phyloP scores from a whole-genome alignment of 2,329 filamentous ascomycete species.

The Hirsutella minnesotensis region DNA sequence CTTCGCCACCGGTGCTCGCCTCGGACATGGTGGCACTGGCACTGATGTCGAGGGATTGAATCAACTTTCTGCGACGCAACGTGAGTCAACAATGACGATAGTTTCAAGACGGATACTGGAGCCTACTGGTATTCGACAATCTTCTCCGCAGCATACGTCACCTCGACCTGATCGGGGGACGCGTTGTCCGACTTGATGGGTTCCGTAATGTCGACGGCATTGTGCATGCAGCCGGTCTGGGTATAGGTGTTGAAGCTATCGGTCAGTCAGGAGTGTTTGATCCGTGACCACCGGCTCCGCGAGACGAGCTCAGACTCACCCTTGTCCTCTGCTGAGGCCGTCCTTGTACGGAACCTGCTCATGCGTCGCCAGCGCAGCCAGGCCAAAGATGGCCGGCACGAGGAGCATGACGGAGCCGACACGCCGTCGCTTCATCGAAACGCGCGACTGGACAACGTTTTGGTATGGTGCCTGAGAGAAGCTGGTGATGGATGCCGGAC shows the following conservation, averaged over 20 bases:
- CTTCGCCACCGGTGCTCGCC: neutral
- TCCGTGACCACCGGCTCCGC: neutral
- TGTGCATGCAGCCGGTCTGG: neutral
- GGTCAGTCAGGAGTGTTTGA: neutral
- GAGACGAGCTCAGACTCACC: neutral
- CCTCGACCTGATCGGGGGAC: neutral
- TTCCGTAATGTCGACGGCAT: neutral
- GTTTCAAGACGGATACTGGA: too few species aligned
- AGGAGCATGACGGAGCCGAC: neutral
- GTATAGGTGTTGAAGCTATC: constrained; percentile 1
- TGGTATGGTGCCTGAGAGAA: neutral
- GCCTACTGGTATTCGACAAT: neutral
- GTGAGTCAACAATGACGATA: neutral
- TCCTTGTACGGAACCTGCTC: neutral
- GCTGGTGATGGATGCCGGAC: too few species aligned
- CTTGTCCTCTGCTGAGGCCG: neutral
- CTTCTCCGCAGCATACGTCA: neutral
- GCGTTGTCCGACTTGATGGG: neutral
- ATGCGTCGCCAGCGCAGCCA: neutral
- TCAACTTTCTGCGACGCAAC: neutral
- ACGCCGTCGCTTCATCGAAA: neutral
- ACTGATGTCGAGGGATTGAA: neutral
- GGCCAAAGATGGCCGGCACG: neutral
- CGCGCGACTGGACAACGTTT: neutral
- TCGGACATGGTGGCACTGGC: neutral